Evolutionary conservation across 495 filamentous ascomycete species (phyloP), one percentile per base, ranked within the genome.

Genomic region (Cercophora samala): DNA sequence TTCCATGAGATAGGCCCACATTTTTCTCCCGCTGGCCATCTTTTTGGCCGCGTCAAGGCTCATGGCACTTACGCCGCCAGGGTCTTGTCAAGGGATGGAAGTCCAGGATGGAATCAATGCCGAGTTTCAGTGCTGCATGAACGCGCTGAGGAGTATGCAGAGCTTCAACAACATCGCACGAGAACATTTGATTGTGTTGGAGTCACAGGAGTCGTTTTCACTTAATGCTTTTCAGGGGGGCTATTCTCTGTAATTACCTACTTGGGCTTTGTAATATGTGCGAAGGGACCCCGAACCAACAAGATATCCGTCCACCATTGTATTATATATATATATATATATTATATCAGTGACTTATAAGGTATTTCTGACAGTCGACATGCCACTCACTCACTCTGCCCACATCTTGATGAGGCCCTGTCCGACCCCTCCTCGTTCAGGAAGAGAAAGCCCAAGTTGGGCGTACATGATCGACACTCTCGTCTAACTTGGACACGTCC

Each of bases 61-160:
- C 19, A 53, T 61, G 21, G 54, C 26, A 24, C 56, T 58, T 24
- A 51, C 62, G 19, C 24, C 62, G 46, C n/a, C 53, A 56, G 19
- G 32, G 58, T 11, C n/a, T 70, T 60, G 13, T 60, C 24, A 60
- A 19, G 58, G 58, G 42, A 19, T 21, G n/a, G 68, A 64, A 25
- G 42, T 21, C 3, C 62, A 62, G 21, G 26, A 46, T 3, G 58
- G 52, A 5, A n/a, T 66, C 1, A 67, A 69, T n/a, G 58, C 5
- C 0, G 67, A 66, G 22, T 51, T 73, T 5, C 61, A 67, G 32
- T 60, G 24, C 3, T 76, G 74, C 58, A 52, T 73, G 64, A 64
- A 75, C 26, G 69, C 73, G 9, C 54, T 76, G 58, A 32, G 66
- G 17, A 76, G 72, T 61, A 69, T 74, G 53, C 74, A 76, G 64